A percentile compares a stretch with the other conserved stretches of the same genome.
These are phyloP conservation scores for Paspalum vaginatum DNA, from an alignment of 176 grass and related monocot species.

Conservation along the genomic window DNA sequence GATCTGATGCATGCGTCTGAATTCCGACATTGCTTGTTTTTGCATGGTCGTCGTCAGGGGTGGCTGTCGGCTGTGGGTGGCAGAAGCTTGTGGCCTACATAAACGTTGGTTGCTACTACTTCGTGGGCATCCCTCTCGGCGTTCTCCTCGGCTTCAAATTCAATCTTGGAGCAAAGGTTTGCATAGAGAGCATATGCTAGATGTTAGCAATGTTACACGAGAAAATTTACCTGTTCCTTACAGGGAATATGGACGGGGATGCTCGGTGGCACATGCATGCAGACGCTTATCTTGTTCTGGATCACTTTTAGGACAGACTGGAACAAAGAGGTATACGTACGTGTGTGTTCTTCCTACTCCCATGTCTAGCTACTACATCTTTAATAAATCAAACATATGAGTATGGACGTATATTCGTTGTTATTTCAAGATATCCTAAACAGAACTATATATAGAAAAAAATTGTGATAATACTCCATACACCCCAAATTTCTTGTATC, in stretches of 20 bases:
- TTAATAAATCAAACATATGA: too few species aligned
- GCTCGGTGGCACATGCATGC: conserved; percentile 39
- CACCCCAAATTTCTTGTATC: too few species aligned
- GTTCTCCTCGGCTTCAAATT: conserved; percentile 17
- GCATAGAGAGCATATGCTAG: too few species aligned
- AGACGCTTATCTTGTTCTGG: conserved; percentile 35
- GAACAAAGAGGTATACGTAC: conserved; percentile 44
- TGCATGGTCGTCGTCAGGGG: neutral
- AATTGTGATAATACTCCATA: too few species aligned
- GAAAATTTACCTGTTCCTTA: neutral
- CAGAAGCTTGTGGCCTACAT: conserved; percentile 46
- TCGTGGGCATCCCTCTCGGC: conserved; percentile 36
- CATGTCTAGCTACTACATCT: too few species aligned
- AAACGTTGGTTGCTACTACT: conserved; percentile 45
- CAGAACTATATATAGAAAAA: too few species aligned
- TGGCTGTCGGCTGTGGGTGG: conserved; percentile 48
- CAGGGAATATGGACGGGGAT: conserved; percentile 38
- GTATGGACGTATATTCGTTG: too few species aligned
- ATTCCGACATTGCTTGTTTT: too few species aligned
- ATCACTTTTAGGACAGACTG: conserved; percentile 44
- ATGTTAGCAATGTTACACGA: neutral
- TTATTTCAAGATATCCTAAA: too few species aligned
- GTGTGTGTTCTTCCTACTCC: too few species aligned
- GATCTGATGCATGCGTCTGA: too few species aligned
- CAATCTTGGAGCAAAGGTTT: neutral